Percentiles rank a stretch among this genome's conserved stretches.
These are phyloP conservation scores for Fusarium sambucinum DNA, from an alignment of 2,329 filamentous ascomycete genomes.

Conservation along the genomic window DNA sequence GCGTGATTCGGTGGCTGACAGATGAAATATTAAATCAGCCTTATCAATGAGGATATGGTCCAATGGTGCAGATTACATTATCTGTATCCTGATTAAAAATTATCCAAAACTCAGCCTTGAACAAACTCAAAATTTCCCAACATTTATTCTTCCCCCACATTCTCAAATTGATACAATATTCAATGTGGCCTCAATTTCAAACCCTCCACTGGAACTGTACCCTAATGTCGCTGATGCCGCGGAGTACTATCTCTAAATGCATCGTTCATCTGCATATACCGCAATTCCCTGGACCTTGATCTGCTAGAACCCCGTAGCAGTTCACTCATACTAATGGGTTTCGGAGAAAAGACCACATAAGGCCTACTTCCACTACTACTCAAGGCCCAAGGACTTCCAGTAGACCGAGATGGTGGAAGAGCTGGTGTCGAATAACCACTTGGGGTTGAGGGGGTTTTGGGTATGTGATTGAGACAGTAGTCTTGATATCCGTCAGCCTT, in stretches of 20 bases:
- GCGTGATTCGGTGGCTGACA: too few species aligned
- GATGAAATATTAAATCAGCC: too few species aligned
- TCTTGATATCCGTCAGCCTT: not conserved
- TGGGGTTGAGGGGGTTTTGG: accelerated
- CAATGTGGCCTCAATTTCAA: too few species aligned
- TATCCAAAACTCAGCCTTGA: too few species aligned
- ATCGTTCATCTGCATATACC: not conserved
- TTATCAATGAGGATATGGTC: too few species aligned
- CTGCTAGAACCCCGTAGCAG: accelerated
- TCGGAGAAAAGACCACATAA: too few species aligned
- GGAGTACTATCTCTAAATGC: not conserved
- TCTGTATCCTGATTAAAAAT: too few species aligned
- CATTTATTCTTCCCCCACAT: too few species aligned
- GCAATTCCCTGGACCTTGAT: not conserved
- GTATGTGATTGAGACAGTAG: not conserved
- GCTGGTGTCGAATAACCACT: not conserved
- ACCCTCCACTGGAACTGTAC: too few species aligned
- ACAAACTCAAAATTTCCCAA: too few species aligned
- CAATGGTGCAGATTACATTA: too few species aligned
- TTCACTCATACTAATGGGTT: not conserved
- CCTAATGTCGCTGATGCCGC: not conserved
- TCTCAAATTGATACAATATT: too few species aligned
- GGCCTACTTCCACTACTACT: not conserved
- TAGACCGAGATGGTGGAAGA: not conserved
- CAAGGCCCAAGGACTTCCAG: not conserved